These are phyloP conservation scores for Penicillium sp. DNA, from an alignment of 2,329 filamentous ascomycete species.

Conservation along the genomic window DNA sequence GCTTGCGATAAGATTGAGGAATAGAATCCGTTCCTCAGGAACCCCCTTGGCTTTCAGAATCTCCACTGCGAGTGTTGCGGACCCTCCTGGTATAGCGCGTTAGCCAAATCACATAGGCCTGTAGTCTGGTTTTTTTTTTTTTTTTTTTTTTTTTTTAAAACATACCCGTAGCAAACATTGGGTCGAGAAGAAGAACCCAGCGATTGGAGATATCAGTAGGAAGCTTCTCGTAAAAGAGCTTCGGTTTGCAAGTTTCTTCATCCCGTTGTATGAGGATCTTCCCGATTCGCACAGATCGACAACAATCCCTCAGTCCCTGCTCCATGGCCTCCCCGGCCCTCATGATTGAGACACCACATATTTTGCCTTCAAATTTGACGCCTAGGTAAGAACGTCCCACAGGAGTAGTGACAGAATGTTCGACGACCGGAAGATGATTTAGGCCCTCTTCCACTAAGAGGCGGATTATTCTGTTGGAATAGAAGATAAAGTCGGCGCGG, in stretches of 20 bases:
- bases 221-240: slow-evolving; percentile 96
- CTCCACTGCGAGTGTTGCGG: slow-evolving; percentile 95
- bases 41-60: slow-evolving; percentile 89
- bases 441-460: slow-evolving; percentile 95
- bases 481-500: slow-evolving; percentile 97
- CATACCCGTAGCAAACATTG: slow-evolving; percentile 97
- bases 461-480: slow-evolving; percentile 97
- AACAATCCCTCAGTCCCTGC: slow-evolving; percentile 93
- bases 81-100: slow-evolving; percentile 68
- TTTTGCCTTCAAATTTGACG: slow-evolving; percentile 95
- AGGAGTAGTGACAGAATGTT: slow-evolving; percentile 87
- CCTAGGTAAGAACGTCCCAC: slow-evolving; percentile 87
- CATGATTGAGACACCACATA: slow-evolving; percentile 98
- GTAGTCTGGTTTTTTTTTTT: not conserved
- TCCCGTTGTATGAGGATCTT: slow-evolving; percentile 98
- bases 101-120: not conserved
- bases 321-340: slow-evolving; percentile 98
- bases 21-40: slow-evolving; percentile 91
- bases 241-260: slow-evolving; percentile 89
- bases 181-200: slow-evolving; percentile 93
- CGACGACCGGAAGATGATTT: slow-evolving; percentile 91
- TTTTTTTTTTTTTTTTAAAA: not conserved
- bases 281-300: slow-evolving; percentile 94
- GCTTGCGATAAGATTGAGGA: slow-evolving; percentile 97
- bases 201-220: slow-evolving; percentile 89